Conservation (phyloP, 2,329 filamentous ascomycete species). For the Dothistroma septosporum region DNA sequence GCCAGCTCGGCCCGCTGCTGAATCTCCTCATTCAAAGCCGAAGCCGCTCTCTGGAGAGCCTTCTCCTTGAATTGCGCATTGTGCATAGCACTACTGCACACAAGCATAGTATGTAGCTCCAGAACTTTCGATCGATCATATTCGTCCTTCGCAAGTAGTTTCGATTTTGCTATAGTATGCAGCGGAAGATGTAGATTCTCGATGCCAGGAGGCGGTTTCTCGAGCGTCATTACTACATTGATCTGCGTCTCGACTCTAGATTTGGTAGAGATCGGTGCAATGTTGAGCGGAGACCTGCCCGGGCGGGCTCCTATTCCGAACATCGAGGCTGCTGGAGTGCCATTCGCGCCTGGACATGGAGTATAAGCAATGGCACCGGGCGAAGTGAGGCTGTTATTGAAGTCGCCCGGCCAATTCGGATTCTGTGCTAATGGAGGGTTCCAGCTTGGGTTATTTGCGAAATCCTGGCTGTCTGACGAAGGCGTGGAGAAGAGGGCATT, state of each 20-base stretch:
- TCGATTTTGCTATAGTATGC: slow-evolving; percentile 91
- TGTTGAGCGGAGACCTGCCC: slow-evolving; percentile 34
- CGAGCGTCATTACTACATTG: slow-evolving; percentile 75
- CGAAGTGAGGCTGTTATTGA: slow-evolving; percentile 31
- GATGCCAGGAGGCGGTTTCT: slow-evolving; percentile 68
- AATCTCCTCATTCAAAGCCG: slow-evolving; percentile 41
- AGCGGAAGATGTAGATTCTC: slow-evolving; percentile 80
- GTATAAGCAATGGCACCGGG: slow-evolving; percentile 33
- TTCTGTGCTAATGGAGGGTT: slow-evolving; percentile 28
- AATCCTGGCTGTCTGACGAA: slow-evolving; percentile 35
- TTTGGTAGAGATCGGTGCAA: slow-evolving; percentile 52
- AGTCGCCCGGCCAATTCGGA: slow-evolving; percentile 33
- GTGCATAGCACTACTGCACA: slow-evolving; percentile 89
- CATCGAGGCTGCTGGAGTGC: slow-evolving; percentile 20
- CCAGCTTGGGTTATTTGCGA: slow-evolving; percentile 29
- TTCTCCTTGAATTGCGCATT: slow-evolving; percentile 61
- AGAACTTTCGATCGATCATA: slow-evolving; percentile 67
- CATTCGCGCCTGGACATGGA: slow-evolving; percentile 34
- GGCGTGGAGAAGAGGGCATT: slow-evolving; percentile 37
- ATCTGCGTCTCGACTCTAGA: slow-evolving; percentile 97
- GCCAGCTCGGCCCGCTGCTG: slow-evolving; percentile 39
- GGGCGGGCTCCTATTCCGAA: slow-evolving; percentile 13
- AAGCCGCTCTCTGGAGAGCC: slow-evolving; percentile 61
- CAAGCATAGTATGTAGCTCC: slow-evolving; percentile 74
- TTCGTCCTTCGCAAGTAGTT: slow-evolving; percentile 73